Conservation (phyloP, 495 filamentous ascomycete species). For the Massariosphaeria phaeospora region DNA sequence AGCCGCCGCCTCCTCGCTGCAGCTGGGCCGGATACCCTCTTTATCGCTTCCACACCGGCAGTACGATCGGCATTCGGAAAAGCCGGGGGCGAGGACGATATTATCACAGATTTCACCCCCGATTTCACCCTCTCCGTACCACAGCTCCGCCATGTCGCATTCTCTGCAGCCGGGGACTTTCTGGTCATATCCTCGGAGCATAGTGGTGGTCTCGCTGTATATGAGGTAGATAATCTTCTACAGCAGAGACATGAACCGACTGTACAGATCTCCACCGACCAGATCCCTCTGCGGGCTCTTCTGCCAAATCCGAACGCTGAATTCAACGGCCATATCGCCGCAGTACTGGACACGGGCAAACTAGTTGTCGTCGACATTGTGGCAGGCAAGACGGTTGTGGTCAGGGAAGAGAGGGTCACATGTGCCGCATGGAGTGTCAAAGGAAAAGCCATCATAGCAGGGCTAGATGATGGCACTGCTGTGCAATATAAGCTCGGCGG, state of each 20-base stretch:
- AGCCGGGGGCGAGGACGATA: conserved; percentile 52
- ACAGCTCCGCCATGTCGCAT: conserved; percentile 81
- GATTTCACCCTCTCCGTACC: conserved; percentile 66
- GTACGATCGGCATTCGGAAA: conserved; percentile 66
- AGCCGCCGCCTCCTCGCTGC: conserved; percentile 79
- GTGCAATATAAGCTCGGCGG: conserved; percentile 82
- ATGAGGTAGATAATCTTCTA: conserved; percentile 61
- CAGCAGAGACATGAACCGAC: conserved; percentile 60
- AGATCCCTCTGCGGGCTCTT: conserved; percentile 65
- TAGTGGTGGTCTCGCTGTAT: conserved; percentile 78
- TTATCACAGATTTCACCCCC: conserved; percentile 63
- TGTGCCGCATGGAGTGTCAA: conserved; percentile 87
- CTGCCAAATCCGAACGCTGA: conserved; percentile 74
- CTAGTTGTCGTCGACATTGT: conserved; percentile 79
- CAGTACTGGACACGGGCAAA: conserved; percentile 74
- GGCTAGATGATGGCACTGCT: conserved; percentile 72
- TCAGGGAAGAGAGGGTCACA: conserved; percentile 67
- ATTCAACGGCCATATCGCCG: conserved; percentile 60
- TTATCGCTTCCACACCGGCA: conserved; percentile 70
- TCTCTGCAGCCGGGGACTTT: conserved; percentile 77
- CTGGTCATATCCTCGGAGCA: conserved; percentile 77
- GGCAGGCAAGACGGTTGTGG: conserved; percentile 30
- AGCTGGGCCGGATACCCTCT: conserved; percentile 72
- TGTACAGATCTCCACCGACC: conserved; percentile 73
- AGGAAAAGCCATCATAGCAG: conserved; percentile 89